A percentile compares a stretch with the other conserved stretches of the same genome.
Conservation (phyloP, 164 flowering plant genomes). For the Vitis vinifera region ASM3070453v1 NC_081818.1:23624001-23624500, state of each 20-base stretch:
- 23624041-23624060: slow-evolving; percentile 20
- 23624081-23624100: slow-evolving; percentile 5
- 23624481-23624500: slow-evolving; percentile 26
- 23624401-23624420: slow-evolving; percentile 32
- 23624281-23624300: slow-evolving; percentile 29
- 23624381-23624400: slow-evolving; percentile 24
- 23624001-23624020: slow-evolving; percentile 15
- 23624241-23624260: slow-evolving; percentile 25
- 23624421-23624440: slow-evolving; percentile 27
- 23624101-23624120: slow-evolving; percentile 10
- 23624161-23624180: slow-evolving; percentile 35
- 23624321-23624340: slow-evolving; percentile 24
- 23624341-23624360: slow-evolving; percentile 33
- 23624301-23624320: slow-evolving; percentile 36
- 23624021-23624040: slow-evolving; percentile 19
- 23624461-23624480: slow-evolving; percentile 13
- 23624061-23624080: slow-evolving; percentile 7
- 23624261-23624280: background rate
- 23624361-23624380: slow-evolving; percentile 23
- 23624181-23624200: slow-evolving; percentile 31
- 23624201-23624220: background rate
- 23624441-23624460: slow-evolving; percentile 28
- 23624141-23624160: slow-evolving; percentile 25
- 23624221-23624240: slow-evolving; percentile 34
- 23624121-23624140: background rate